Base-by-base conservation (phyloP, 2,329 filamentous ascomycete species). In the Ceratocystis papillata region DNA sequence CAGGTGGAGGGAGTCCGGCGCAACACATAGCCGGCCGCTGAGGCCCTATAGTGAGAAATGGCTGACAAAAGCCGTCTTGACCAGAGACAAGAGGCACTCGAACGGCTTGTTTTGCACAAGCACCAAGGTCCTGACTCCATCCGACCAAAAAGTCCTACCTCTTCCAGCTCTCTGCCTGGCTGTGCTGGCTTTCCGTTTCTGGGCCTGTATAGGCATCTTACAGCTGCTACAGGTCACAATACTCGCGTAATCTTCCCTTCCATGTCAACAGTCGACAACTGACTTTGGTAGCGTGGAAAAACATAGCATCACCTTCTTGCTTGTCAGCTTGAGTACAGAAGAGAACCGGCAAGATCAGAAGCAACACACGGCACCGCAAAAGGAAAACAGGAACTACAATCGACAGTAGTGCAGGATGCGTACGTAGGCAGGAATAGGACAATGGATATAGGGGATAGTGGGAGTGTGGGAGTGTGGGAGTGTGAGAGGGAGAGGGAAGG, bases 201-300 rank as follows among this genome's bases (percentile, higher is more conserved):
- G 12, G 25, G 55, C 55, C 8, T n/a, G 17, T 37, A 33, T 37
- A 15, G 55, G 17, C 28, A 33, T 37, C 17, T 59, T 59, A 59
- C 28, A 59, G 55, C 55, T 37, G 55, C 30, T 59, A 59, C 55
- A 59, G 20, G 33, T 17, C 5, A n/a, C 12, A 8, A 22, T 59
- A n/a, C 55, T 59, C 55, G 55, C 55, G 55, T 59, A 59, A 33
- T 59, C 55, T 33, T 59, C 55, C 55, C 55, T 12, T 57, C 25
- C 28, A 30, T 37, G 7, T n/a, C 17, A 15, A 10, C 55, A 15
- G 25, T 6, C 4, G 22, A 53, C 48, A 53, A 5, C 37, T 8
- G 48, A 8, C 55, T 8, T 17, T 59, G 55, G 55, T 59, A 59
- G 33, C 25, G 55, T 37, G 12, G 25, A 20, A 10, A 33, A 8